phyloP scores from a whole-genome alignment of 2,329 filamentous ascomycete species.

The Cercospora berteroae region DNA sequence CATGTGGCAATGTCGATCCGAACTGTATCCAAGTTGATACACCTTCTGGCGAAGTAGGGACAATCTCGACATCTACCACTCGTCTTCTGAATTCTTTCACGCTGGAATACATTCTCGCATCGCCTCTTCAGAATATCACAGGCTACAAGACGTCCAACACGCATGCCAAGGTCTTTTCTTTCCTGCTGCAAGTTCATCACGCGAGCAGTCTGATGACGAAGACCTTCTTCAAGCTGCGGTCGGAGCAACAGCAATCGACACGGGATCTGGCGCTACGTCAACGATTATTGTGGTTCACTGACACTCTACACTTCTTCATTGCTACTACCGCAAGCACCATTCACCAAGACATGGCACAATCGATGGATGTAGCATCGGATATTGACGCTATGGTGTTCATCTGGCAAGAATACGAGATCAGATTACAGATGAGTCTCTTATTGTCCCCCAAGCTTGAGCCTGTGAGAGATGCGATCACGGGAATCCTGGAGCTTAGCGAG shows the following conservation, averaged over 20 bases:
- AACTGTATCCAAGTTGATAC: constrained; percentile 62
- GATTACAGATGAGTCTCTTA: constrained; percentile 66
- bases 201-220: constrained; percentile 66
- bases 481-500: constrained; percentile 72
- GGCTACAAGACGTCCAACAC: constrained; percentile 60
- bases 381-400: constrained; percentile 77
- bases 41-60: constrained; percentile 48
- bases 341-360: constrained; percentile 54
- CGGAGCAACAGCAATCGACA: background rate
- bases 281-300: constrained; percentile 69
- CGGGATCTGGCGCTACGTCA: constrained; percentile 59
- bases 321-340: constrained; percentile 66
- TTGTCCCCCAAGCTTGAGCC: constrained; percentile 66
- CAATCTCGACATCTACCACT: constrained; percentile 6
- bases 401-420: constrained; percentile 63
- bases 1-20: constrained; percentile 53
- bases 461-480: constrained; percentile 70
- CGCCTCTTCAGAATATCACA: constrained; percentile 69
- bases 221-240: constrained; percentile 39
- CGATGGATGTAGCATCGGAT: constrained; percentile 63
- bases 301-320: constrained; percentile 71
- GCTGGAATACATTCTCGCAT: constrained; percentile 44
- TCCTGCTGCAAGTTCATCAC: constrained; percentile 75
- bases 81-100: constrained; percentile 19
- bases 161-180: constrained; percentile 71